Base-by-base conservation (phyloP, 768 basidiomycete species). In the Tylopilus subfusipes region DNA sequence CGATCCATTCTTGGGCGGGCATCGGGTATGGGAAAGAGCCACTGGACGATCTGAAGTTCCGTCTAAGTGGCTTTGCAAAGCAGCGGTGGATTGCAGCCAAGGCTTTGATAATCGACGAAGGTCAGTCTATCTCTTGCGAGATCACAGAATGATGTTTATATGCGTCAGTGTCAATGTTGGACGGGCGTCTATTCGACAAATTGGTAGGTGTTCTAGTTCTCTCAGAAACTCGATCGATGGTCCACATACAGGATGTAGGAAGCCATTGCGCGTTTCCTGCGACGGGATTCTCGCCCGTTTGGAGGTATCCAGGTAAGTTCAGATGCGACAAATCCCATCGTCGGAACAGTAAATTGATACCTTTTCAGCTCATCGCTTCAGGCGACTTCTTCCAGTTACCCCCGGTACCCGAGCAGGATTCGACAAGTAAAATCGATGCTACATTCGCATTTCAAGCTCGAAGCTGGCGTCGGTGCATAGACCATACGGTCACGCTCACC, bases 331-430 rank as follows among this genome's bases (percentile, higher is more conserved):
- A 34, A 14, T 22, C 12, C 5, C 9, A 12, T 53, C n/a, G 22
- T 48, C 5, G 34, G 36, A 29, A 24, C 13, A 25, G 7, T 31
- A 47, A 62, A 22, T 33, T 58, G 51, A 63, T 51, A 8, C 44
- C 10, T 50, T 50, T 54, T n/a, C 55, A 89, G 84, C 78, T 90
- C 45, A 76, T 90, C 29, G 67, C 90, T 8, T 83, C 85, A 1
- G 89, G 89, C 0, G 89, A 92, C 67, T 91, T 90, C 67, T 90
- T 86, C 67, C 88, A 92, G 67, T 73, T 92, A 0, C 88, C 89
- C 2, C 89, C 89, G 1, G 86, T 91, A 2, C 73, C 77, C 4
- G 76, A 77, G 29, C 66, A 73, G 64, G 54, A 82, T 75, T 62
- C 80, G 56, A 73, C 79, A 27, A 74, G 81, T 33, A 72, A 71